phyloP scores from a whole-genome alignment of 768 basidiomycete species.

The Lactarius vividus region DNA sequence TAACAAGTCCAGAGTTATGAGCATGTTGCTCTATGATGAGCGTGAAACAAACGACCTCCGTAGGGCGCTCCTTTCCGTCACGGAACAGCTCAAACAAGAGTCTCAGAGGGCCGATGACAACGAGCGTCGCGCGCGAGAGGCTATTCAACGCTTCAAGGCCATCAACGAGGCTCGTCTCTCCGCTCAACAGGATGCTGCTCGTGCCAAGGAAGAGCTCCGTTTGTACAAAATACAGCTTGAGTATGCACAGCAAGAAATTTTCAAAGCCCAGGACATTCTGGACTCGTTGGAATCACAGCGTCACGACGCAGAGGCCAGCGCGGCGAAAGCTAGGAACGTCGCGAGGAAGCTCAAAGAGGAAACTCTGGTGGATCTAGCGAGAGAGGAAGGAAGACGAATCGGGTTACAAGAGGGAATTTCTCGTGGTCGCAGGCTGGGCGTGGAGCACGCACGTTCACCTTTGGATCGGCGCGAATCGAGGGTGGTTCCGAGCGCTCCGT shows the following conservation, averaged over 20 bases:
- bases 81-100: constrained; percentile 40
- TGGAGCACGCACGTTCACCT: constrained; percentile 31
- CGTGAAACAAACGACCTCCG: constrained; percentile 42
- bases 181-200: constrained; percentile 35
- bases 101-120: constrained; percentile 38
- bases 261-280: constrained; percentile 52
- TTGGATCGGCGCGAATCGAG: constrained; percentile 13
- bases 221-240: constrained; percentile 59
- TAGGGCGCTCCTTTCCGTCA: constrained; percentile 38
- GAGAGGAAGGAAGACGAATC: constrained; percentile 51
- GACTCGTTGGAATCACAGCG: constrained; percentile 48
- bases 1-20: constrained; percentile 18
- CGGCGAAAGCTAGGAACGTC: constrained; percentile 44
- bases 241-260: constrained; percentile 57
- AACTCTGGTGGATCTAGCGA: constrained; percentile 46
- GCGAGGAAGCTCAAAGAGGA: constrained; percentile 47
- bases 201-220: constrained; percentile 47
- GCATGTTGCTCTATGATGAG: constrained; percentile 40
- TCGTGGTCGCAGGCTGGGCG: constrained; percentile 35
- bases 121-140: constrained; percentile 36
- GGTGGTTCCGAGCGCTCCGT: constrained; percentile 6
- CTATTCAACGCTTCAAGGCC: constrained; percentile 32
- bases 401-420: constrained; percentile 53
- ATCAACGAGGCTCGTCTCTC: constrained; percentile 35
- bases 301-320: constrained; percentile 48